These are phyloP conservation scores for Lyophyllum semitale DNA, from an alignment of 768 basidiomycete species.

Conservation along the genomic window DNA sequence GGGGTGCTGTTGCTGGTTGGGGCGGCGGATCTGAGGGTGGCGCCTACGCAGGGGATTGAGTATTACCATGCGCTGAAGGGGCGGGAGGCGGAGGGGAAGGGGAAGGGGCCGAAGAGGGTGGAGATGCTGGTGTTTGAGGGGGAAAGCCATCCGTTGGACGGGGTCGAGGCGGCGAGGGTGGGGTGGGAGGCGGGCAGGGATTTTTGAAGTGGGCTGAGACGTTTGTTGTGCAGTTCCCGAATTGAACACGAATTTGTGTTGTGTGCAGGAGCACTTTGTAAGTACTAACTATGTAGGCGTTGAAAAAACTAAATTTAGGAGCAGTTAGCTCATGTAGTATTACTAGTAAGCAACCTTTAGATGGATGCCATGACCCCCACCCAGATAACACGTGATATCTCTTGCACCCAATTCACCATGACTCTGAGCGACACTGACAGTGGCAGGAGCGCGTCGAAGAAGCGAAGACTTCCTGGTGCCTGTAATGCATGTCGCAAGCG, in stretches of 20 bases:
- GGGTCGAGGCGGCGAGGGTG: slow-evolving; percentile 59
- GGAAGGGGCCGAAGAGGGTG: too few species aligned
- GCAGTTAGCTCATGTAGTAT: too few species aligned
- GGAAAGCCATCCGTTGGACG: slow-evolving; percentile 64
- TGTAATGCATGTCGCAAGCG: neutral
- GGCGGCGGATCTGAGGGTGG: too few species aligned
- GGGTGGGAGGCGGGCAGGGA: slow-evolving; percentile 52
- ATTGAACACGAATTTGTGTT: too few species aligned
- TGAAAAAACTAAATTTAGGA: too few species aligned
- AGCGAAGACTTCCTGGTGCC: neutral
- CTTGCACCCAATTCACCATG: neutral
- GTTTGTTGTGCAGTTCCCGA: slow-evolving; percentile 1
- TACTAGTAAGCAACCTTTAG: too few species aligned
- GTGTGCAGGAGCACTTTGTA: too few species aligned
- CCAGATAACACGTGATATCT: neutral
- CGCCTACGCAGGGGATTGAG: too few species aligned
- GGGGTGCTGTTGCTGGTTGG: too few species aligned
- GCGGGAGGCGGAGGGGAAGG: slow-evolving; percentile 16
- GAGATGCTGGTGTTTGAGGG: slow-evolving; percentile 64
- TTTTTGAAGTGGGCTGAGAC: slow-evolving; percentile 35
- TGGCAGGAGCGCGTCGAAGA: neutral
- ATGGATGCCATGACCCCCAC: too few species aligned
- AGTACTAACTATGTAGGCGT: too few species aligned
- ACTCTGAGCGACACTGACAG: neutral
- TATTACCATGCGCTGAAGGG: too few species aligned